Evolutionary conservation across 768 basidiomycete genomes (phyloP), one percentile per base, ranked within the genome.

Genomic region (Serendipita sp.): DNA sequence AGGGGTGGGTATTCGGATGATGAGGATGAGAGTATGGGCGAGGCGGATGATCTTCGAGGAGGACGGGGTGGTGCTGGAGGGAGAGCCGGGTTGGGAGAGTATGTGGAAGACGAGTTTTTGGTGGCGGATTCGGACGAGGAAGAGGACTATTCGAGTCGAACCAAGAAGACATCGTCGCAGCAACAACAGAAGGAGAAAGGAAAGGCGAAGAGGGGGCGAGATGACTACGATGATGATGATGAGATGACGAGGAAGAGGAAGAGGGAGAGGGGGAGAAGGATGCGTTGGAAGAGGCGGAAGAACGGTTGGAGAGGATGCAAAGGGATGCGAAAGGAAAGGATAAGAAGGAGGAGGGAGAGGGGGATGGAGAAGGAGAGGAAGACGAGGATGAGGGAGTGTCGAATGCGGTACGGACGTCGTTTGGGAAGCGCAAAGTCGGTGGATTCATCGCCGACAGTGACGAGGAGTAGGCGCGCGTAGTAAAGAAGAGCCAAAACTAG

Each of bases 91-190:
- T 62, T 68, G 67, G 69, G 70, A 22, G 86, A 89, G 44, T 91
- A 91, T 67, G 85, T 88, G 70, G 82, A 85, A 63, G 89, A 92
- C 69, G 89, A 89, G 68, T 92, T 92, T 68, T 76, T 92, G 30
- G 90, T 90, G 11, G 83, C 85, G 14, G 88, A 90, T 66, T 77
- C 79, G 22, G 83, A 82, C 17, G 88, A 89, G 45, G 26, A 28
- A 20, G 45, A 20, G 5, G 45, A 48, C 22, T 24, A 4, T 64
- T 42, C 53, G 63, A 34, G 28, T 34, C 61, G 20, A 45, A 42
- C 50, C 42, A 66, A 42, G 62, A 75, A 71, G 62, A 74, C n/a
- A n/a, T n/a, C n/a, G n/a, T n/a, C n/a, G n/a, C n/a, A n/a, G n/a
- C n/a, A 71, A 64, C 78, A 74, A 62, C 73, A 30, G 73, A 63